A percentile compares a stretch with the other conserved stretches of the same genome.
phyloP scores from a whole-genome alignment of 345 rosid genomes.

The Linum tenue region DNA sequence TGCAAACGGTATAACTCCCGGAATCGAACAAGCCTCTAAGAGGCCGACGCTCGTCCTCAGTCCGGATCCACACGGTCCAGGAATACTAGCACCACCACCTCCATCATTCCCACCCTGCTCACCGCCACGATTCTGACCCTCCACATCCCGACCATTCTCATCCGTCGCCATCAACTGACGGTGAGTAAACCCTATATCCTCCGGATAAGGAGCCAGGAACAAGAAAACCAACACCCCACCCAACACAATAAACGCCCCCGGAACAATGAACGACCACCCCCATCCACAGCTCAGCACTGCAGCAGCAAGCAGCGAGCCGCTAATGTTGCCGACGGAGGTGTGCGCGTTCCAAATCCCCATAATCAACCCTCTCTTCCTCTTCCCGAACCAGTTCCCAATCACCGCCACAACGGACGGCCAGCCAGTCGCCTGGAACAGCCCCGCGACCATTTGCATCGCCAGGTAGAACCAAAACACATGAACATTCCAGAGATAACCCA shows the following conservation, averaged over 20 bases:
- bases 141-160: conserved; percentile 24
- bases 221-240: conserved; percentile 57
- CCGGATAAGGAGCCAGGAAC: conserved; percentile 60
- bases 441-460: conserved; percentile 62
- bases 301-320: conserved; percentile 71
- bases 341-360: conserved; percentile 99
- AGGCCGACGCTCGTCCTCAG: conserved; percentile 40
- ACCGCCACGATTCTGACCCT: conserved; percentile 42
- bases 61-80: too few species aligned
- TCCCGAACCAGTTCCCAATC: conserved; percentile 89
- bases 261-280: conserved; percentile 96
- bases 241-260: conserved; percentile 51
- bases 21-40: conserved; percentile 86
- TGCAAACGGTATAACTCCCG: conserved; percentile 91
- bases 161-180: conserved; percentile 4
- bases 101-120: conserved; percentile 35
- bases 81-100: too few species aligned
- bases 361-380: conserved; percentile 80
- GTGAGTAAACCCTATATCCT: conserved; percentile 30
- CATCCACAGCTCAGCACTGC: conserved; percentile 69
- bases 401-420: conserved; percentile 99
- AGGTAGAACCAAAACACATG: conserved; percentile 67
- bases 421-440: conserved; percentile 87
- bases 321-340: conserved; percentile 81
- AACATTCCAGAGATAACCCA: conserved; percentile 64